Base-by-base conservation (phyloP, 1,139 yeast species). In the Yamadazyma sp. region DNA sequence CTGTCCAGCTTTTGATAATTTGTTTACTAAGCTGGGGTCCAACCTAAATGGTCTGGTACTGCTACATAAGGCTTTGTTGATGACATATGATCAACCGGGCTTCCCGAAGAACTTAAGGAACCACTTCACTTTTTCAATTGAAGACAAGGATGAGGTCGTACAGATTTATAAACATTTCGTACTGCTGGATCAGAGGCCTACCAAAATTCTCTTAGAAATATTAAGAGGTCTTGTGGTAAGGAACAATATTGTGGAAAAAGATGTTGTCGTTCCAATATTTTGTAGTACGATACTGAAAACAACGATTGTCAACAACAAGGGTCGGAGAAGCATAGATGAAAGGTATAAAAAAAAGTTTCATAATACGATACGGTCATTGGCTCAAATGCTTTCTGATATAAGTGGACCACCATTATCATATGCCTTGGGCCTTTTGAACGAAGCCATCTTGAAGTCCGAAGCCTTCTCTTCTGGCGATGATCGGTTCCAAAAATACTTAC, bases 361-460 rank as follows among this genome's bases (percentile, higher is more conserved):
- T 43, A 56, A 57, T 37, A 41, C 56, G 2, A 38, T 67, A 6
- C 44, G 68, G 28, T 53, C 64, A 4, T 35, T 63, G 16, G 64
- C 59, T 1, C 70, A 65, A 41, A 44, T 61, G n/a, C 31, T 66
- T 6, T 59, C 71, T 1, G 42, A 53, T n/a, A 39, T 61, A 8
- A 27, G 14, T 9, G 45, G 50, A 3, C 40, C 56, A 1, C 45
- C 52, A 17, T 38, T 51, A 1, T 9, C 24, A 11, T 5, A 15
- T 2, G 34, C 38, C 5, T 13, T 45, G 8, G 35, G 34, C 15
- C 13, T 11, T 8, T 14, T 43, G 10, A 29, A 23, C 25, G 6
- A 12, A 8, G 29, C 6, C 11, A 23, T 39, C 8, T 12, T 13
- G 10, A 20, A 13, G 1, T n/a, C 31, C 8, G 21, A 14, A 8